phyloP scores from a whole-genome alignment of 2,329 filamentous ascomycete genomes.

The Diplodia scrobiculata region DNA sequence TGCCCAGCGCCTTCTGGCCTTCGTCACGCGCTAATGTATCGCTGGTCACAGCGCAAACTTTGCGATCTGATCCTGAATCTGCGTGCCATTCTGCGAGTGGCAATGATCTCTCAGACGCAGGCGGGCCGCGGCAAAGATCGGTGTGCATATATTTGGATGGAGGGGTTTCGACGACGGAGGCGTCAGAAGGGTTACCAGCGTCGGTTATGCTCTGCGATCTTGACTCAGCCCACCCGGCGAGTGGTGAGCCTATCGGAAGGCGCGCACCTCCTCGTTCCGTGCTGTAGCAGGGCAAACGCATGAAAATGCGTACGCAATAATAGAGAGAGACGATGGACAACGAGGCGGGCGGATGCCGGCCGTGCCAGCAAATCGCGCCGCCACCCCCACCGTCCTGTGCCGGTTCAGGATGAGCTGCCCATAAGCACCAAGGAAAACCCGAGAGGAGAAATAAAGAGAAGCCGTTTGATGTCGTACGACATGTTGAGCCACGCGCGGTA shows the following conservation, averaged over 20 bases:
- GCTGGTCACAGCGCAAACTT: slow-evolving; percentile 3
- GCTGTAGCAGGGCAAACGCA: too few species aligned
- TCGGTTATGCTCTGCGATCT: neutral
- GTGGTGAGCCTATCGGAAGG: slow-evolving; percentile 3
- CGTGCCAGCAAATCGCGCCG: slow-evolving; percentile 1
- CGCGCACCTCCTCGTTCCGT: neutral
- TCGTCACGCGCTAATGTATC: slow-evolving; percentile 21
- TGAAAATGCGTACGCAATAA: too few species aligned
- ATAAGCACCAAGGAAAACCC: slow-evolving; percentile 4
- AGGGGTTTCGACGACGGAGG: neutral
- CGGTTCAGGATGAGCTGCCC: neutral
- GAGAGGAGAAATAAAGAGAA: neutral
- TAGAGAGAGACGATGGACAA: neutral
- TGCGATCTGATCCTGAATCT: slow-evolving; percentile 4
- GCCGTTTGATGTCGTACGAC: slow-evolving; percentile 20
- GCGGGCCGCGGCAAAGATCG: neutral
- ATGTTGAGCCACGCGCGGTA: slow-evolving; percentile 7
- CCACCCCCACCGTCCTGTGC: slow-evolving; percentile 12
- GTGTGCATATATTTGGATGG: neutral
- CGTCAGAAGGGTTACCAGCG: neutral
- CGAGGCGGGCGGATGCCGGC: slow-evolving; percentile 13
- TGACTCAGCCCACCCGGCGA: neutral
- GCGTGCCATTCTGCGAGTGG: slow-evolving; percentile 4
- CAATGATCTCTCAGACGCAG: neutral
- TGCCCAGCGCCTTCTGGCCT: slow-evolving; percentile 10